These are phyloP conservation scores for Boletus sp. DNA, from an alignment of 1,284 basidiomycete genomes.

Conservation along the genomic window DNA sequence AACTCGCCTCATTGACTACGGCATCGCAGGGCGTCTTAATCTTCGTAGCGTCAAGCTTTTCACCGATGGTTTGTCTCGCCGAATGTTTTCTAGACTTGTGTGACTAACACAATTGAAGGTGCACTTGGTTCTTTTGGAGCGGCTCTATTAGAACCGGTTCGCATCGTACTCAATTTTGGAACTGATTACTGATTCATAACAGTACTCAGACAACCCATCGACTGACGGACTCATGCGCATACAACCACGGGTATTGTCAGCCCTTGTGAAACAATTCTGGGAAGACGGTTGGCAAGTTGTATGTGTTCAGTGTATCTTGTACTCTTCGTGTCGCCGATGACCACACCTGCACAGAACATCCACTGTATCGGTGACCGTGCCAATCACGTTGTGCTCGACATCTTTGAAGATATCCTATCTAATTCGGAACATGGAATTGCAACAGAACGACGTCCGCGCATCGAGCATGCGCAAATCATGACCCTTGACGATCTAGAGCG, in stretches of 20 bases:
- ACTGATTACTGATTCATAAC: conserved; percentile 3
- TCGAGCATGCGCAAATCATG: conserved; percentile 93
- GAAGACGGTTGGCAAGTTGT: conserved; percentile 72
- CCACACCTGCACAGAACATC: conserved; percentile 56
- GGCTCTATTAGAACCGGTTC: conserved; percentile 71
- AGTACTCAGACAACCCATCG: conserved; percentile 75
- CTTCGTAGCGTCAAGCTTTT: conserved; percentile 84
- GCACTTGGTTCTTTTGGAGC: conserved; percentile 92
- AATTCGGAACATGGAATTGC: conserved; percentile 34
- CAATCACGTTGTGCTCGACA: conserved; percentile 77
- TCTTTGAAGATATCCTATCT: conserved; percentile 60
- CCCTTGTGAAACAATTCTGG: conserved; percentile 64
- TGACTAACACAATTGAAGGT: conserved; percentile 41
- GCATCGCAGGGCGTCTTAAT: conserved; percentile 60
- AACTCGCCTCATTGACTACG: conserved; percentile 61
- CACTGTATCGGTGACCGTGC: conserved; percentile 93
- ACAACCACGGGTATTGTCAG: conserved; percentile 50
- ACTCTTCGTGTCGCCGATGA: not conserved
- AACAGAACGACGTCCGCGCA: conserved; percentile 61
- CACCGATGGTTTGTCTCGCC: conserved; percentile 55
- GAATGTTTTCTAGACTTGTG: not conserved
- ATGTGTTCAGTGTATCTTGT: conserved; percentile 28
- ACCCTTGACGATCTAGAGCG: conserved; percentile 65
- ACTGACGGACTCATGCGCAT: conserved; percentile 69
- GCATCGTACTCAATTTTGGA: conserved; percentile 1